Base-by-base conservation (phyloP, 2,329 filamentous ascomycete species). In the Metarhizium sp. region DNA sequence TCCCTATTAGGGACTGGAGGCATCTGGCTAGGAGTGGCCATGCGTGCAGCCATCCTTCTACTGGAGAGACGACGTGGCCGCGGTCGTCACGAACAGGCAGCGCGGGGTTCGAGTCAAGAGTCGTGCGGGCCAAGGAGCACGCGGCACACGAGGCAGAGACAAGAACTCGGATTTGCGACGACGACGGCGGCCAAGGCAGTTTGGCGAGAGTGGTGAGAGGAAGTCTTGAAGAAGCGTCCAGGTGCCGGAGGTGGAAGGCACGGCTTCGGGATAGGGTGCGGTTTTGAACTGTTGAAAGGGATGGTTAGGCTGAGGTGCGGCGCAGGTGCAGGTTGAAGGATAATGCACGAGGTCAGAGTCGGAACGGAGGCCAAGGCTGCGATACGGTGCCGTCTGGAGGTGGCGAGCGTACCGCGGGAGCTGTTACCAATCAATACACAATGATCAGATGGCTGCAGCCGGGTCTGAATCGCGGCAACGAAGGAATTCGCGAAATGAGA, bases 1-100 rank as follows among this genome's bases (percentile, higher is more conserved):
- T 86, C 83, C 61, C 78, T 73, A 65, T 82, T 82, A 14, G 82
- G 82, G 51, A 78, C 73, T 61, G 78, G 75, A 58, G 80, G 80
- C 79, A 84, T 82, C 62, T 70, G 70, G 51, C 63, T 69, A 54
- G 67, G 55, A 54, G 62, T 60, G 61, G 64, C 67, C 65, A 68
- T 71, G 58, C 65, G 69, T 51, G 70, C 59, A 49, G 69, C 63
- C 70, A 73, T 72, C 20, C 40, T 38, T 30, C 3, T n/a, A 43
- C 30, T 38, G 20, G 52, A 42, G 30, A 20, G 34, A 43, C 16
- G 14, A 29, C 54, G 20, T 46, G 10, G 40, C 16, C 18, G 51
- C 45, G 16, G 29, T 43, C 13, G 45, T 46, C 43, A 52, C 36
- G 29, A 40, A 34, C 25, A 45, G 49, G 45, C 25, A 45, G 53